These are phyloP conservation scores for Psophocarpus tetragonolobus DNA, from an alignment of 306 rosid genomes.

Conservation along the genomic window DNA sequence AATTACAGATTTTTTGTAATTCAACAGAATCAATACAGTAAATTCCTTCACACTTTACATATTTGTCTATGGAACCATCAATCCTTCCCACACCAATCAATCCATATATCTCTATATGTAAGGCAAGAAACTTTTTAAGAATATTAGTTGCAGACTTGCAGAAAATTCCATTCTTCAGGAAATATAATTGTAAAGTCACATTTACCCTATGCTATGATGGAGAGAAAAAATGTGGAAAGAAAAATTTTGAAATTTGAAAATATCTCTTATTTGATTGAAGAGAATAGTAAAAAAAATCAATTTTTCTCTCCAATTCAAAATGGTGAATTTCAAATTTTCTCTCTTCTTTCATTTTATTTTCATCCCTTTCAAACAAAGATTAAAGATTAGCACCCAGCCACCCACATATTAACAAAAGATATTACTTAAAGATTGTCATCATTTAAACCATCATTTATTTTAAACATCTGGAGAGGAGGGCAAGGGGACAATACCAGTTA, in stretches of 20 bases:
- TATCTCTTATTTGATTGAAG: background rate
- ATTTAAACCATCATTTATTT: background rate
- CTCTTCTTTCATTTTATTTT: background rate
- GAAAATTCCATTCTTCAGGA: background rate
- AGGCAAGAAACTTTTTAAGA: slow-evolving; percentile 11
- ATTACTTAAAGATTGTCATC: background rate
- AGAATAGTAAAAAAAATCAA: background rate
- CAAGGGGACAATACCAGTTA: background rate
- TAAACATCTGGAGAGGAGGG: background rate
- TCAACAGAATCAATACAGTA: slow-evolving; percentile 1
- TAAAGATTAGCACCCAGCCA: background rate
- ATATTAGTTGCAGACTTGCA: background rate
- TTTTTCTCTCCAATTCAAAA: background rate
- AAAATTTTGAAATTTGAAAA: background rate
- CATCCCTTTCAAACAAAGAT: background rate
- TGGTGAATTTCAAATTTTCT: background rate
- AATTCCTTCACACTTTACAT: background rate
- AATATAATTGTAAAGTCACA: background rate
- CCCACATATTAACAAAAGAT: background rate
- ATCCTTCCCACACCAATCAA: background rate
- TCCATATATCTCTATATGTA: background rate
- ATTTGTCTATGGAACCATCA: slow-evolving; percentile 16
- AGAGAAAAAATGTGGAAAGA: background rate
- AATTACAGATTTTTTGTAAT: background rate
- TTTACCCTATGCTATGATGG: background rate